Evolutionary conservation across 805 yeast species (phyloP), one percentile per base, ranked within the genome.

Genomic region (Wickerhamiella australiensis): DNA sequence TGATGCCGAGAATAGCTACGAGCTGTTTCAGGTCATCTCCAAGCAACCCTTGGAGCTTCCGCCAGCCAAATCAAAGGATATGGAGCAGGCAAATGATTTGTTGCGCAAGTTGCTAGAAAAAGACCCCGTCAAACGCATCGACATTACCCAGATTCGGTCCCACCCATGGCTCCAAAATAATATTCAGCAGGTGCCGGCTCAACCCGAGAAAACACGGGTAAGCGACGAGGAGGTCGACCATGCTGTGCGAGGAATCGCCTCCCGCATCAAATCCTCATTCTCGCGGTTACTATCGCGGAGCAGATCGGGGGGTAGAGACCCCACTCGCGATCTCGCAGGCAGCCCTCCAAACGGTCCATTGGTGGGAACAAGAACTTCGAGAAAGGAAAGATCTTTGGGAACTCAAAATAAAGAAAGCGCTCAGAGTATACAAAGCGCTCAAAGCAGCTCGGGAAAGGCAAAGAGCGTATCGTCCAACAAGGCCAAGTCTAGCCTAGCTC

Each of bases 231-330:
- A 86, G 52, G 73, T 84, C 6, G 75, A 79, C 54, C 75, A 78
- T 53, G 95, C 95, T 0, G 86, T 86, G 2, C 74, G 80, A 31
- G 95, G 95, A n/a, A 73, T 86, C 45, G 88, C 87, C 6, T 74
- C 77, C 46, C 71, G 80, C 49, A 70, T 85, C 40, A 76, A 70
- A 56, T 73, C 70, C 51, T 72, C 75, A 22, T 58, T 79, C 20
- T 29, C 54, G 12, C 46, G 53, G 21, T 42, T 57, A 17, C 12
- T 45, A 22, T 35, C 41, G 33, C 31, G 47, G 35, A 29, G 38
- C 3, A 20, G 47, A 7, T 44, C 47, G 22, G 12, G 42, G 5
- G 29, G 46, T 4, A 5, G 29, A 11, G 38, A 29, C 3, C n/a
- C 25, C n/a, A 42, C n/a, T n/a, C n/a, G 15, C 17, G 29, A 15